Base-by-base conservation (phyloP, 2,329 filamentous ascomycete species). In the Clarireedia monteithiana region DNA sequence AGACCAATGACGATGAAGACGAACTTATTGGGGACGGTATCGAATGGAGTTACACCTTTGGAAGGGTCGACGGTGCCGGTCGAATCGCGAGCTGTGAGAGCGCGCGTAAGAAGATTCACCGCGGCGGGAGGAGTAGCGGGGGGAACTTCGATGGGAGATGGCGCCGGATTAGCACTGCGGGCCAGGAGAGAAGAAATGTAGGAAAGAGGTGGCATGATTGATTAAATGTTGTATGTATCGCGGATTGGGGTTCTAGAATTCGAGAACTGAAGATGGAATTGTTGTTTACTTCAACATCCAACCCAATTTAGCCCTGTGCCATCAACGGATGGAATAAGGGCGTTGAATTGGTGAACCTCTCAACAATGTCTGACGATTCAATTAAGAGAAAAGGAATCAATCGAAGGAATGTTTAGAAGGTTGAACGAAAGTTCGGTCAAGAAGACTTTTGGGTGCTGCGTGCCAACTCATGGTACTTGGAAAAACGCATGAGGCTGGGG, bases 1-100 rank as follows among this genome's bases (percentile, higher is more conserved):
- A 96, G 71, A 10, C 88, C 92, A 69, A 97, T 96, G 1, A 97
- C 76, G 0, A 86, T 85, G 68, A 97, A 88, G 65, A 96, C 83
- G 57, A 84, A 88, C 20, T 78, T 80, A 67, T 86, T 85, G 72
- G 65, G 64, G 42, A 70, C 79, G 56, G 78, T 64, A 40, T 76
- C 70, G 1, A 81, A 80, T 57, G 75, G 71, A n/a, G 81, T 75
- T 12, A 77, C 73, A 56, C 82, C 83, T 3, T 61, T 57, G 9
- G 68, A 66, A 0, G 79, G 75, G 61, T 81, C 51, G 10, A 51
- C 46, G 6, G 58, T 58, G 45, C n/a, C 15, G 17, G 20, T 12
- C 4, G 7, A 49, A 48, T 64, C 59, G 9, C 58, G 56, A 39
- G 62, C 45, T 46, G 64, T 26, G 53, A 54, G 46, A 15, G 42